Conservation (phyloP, 192 early-diverging fungal genomes). For the Dissophora globulifera region DNA sequence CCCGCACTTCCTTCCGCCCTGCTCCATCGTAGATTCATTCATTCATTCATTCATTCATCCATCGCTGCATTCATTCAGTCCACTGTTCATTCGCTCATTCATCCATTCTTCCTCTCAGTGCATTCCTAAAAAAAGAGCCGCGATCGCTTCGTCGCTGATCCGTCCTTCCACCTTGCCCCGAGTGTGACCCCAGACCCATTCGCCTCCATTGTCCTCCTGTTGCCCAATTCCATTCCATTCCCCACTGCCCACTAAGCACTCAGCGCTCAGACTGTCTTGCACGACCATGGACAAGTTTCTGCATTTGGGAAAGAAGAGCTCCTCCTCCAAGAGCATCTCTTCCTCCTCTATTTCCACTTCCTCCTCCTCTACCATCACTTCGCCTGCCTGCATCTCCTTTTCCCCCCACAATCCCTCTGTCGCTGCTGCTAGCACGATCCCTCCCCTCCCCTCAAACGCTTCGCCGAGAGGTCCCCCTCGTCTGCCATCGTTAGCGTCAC, state of each 20-base stretch:
- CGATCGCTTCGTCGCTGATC: neutral
- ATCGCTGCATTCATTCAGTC: too few relatives aligned
- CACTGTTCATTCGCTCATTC: too few relatives aligned
- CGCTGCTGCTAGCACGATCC: neutral
- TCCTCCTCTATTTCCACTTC: slow-evolving; percentile 10
- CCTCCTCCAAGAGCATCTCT: slow-evolving; percentile 14
- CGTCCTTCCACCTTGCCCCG: slow-evolving; percentile 41
- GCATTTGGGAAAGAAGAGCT: slow-evolving; percentile 20
- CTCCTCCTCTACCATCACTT: slow-evolving; percentile 8
- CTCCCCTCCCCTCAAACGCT: neutral
- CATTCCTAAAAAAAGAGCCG: slow-evolving; percentile 4
- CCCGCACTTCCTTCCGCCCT: too few relatives aligned
- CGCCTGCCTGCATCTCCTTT: slow-evolving; percentile 1
- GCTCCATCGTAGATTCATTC: too few relatives aligned
- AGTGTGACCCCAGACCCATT: neutral
- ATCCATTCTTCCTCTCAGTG: too few relatives aligned
- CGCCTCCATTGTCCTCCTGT: neutral
- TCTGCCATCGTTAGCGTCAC: too few relatives aligned
- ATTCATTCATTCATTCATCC: too few relatives aligned
- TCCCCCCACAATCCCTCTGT: neutral
- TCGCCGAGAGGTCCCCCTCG: neutral
- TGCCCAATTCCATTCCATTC: slow-evolving; percentile 19
- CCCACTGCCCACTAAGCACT: slow-evolving; percentile 12
- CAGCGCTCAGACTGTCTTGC: neutral
- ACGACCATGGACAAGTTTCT: slow-evolving; percentile 21